Evolutionary conservation across 495 filamentous ascomycete genomes (phyloP), one percentile per base, ranked within the genome.

Genomic region (Annulohypoxylon stygium): DNA sequence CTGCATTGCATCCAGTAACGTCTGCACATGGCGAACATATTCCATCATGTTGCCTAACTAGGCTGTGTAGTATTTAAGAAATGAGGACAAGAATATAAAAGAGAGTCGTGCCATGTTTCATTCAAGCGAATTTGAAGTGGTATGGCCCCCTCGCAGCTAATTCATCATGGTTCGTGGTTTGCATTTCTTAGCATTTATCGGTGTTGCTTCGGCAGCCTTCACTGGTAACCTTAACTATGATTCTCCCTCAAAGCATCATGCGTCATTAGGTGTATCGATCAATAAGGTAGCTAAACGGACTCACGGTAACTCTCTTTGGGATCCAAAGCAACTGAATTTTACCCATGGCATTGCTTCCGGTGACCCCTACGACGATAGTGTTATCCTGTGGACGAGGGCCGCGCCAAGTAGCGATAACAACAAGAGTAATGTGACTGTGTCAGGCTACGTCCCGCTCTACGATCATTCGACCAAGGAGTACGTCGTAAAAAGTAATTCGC

Each of bases 341-440:
- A 90, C 88, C 26, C 88, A 90, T 74, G 85, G 89, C 54, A 81
- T 90, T 37, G 89, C 90, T 39, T 89, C 87, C 33, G 90, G 90
- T 26, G 90, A 92, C 69, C 90, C 90, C 3, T 90, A 88, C 54
- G 79, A 88, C 6, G 76, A 86, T 71, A 88, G 86, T 26, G 86
- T 91, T 8, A 91, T 92, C 65, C 83, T 92, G 1, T 91, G 90
- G 89, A 91, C 90, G 6, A 82, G 90, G 23, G 78, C 85, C 34
- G 83, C 87, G 0, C 90, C 89, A 10, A 78, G 80, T 23, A 70
- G 64, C 39, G 86, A 84, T 36, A 85, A 88, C 60, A 86, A 88
- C 61, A 63, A 79, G 50, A 85, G 83, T 59, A 89, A 90, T 70
- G 77, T 83, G 18, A 88, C 87, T 7, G 86, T 88, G 11, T 80